These are phyloP conservation scores for Raphanus raphanistrum DNA, from an alignment of 345 rosid species.

Conservation along the genomic window DNA sequence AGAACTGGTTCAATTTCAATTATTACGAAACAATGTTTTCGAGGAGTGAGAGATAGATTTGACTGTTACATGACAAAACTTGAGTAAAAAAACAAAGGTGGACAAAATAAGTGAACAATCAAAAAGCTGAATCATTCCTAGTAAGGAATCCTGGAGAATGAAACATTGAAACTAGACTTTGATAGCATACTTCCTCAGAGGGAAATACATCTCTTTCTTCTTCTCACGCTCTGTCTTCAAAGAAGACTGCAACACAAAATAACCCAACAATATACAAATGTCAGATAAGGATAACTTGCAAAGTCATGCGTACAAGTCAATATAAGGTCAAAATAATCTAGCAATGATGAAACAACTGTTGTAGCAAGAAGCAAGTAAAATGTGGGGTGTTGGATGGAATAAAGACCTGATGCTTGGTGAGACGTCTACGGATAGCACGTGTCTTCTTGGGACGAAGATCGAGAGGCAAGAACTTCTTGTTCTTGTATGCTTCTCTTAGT, in stretches of 20 bases:
- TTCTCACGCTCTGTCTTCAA: slow-evolving; percentile 69
- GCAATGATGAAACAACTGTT: background rate
- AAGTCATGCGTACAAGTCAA: too few relatives aligned
- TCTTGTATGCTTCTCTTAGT: slow-evolving; percentile 77
- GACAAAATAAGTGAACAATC: background rate
- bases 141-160: background rate
- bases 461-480: slow-evolving; percentile 81
- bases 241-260: slow-evolving; percentile 44
- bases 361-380: background rate
- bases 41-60: background rate
- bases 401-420: slow-evolving; percentile 78
- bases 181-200: slow-evolving; percentile 60
- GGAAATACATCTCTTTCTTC: slow-evolving; percentile 71
- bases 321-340: too few relatives aligned
- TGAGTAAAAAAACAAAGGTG: background rate
- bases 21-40: background rate
- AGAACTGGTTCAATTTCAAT: background rate
- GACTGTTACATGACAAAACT: slow-evolving; percentile 18
- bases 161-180: slow-evolving; percentile 30
- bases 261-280: background rate
- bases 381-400: background rate
- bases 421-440: slow-evolving; percentile 85
- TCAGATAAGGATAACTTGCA: background rate
- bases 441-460: slow-evolving; percentile 98
- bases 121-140: slow-evolving; percentile 8